Evolutionary conservation across 495 filamentous ascomycete genomes (phyloP).

Genomic region (Xylaria flabelliformis): DNA sequence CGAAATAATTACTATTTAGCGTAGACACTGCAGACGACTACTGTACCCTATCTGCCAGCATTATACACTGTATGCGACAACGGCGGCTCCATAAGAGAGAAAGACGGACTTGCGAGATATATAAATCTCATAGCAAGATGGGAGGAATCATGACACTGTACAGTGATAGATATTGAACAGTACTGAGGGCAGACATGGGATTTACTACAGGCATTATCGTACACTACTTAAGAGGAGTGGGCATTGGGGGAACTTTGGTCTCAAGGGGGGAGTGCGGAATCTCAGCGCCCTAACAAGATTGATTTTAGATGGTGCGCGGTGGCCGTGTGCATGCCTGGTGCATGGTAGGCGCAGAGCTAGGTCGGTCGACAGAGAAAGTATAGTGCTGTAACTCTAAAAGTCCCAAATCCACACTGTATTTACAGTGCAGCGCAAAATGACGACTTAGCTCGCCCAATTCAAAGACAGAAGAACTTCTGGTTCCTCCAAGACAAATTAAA

Average conservation of each 20-base stretch:
- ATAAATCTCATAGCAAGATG: background rate
- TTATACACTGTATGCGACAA: background rate
- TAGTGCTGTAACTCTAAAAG: background rate
- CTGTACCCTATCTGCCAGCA: background rate
- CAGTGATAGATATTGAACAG: background rate
- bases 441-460: background rate
- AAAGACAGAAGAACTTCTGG: conserved; percentile 10
- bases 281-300: conserved; percentile 7
- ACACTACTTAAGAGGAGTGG: background rate
- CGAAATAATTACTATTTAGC: background rate
- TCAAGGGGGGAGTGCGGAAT: conserved; percentile 25
- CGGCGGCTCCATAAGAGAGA: background rate
- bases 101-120: background rate
- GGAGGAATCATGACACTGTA: background rate
- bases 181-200: background rate
- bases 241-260: background rate
- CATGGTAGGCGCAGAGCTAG: background rate
- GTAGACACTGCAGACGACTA: background rate
- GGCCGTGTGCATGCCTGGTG: background rate
- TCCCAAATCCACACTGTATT: background rate
- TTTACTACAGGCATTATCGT: background rate
- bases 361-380: background rate
- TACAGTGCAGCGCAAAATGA: conserved; percentile 13
- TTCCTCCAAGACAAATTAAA: conserved; percentile 28
- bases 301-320: conserved; percentile 11